Base-by-base conservation (phyloP, 805 yeast species). In the Schizosaccharomyces cryophilus region DNA sequence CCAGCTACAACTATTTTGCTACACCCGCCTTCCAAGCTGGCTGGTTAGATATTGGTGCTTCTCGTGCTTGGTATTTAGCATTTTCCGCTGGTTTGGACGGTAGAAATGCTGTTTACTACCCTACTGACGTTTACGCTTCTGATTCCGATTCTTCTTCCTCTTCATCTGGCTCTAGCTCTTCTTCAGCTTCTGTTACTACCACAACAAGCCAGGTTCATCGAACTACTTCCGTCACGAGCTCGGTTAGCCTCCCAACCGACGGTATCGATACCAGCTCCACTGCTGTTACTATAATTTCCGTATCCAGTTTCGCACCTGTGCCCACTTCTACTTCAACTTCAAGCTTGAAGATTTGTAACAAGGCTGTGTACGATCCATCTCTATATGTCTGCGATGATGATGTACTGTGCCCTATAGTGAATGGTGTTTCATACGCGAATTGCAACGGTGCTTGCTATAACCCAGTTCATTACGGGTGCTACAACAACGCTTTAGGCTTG, bases 41-140 rank as follows among this genome's bases (percentile, higher is more conserved):
- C 3, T 77, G 76, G 64, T 78, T 89, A 59, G 96, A 89, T 67
- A 79, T 80, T 62, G 96, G 96, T 1, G 90, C 87, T 76, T 82
- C 90, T 31, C 73, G 82, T 64, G 84, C 96, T 0, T 88, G 95
- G 95, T 82, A 89, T 13, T 73, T 88, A 64, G 81, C 95, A 0
- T 85, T 79, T 65, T 76, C 86, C 58, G 95, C 67, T 42, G 66
- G 66, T 24, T 38, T 62, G 9, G 59, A 59, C 4, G 63, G 62
- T 29, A 35, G 19, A 6, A 24, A 35, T 56, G 60, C 60, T 29
- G 56, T 51, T 29, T 51, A 51, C 26, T 51, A 51, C n/a, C 56
- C 56, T 3, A 29, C 17, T 2, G 17, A 21, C 13, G 1, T 21
- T 7, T n/a, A 21, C 17, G 21, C 4, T 11, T n/a, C 21, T 45